Evolutionary conservation across 805 yeast species (phyloP), one percentile per base, ranked within the genome.

Genomic region (Candida fluviatilis): DNA sequence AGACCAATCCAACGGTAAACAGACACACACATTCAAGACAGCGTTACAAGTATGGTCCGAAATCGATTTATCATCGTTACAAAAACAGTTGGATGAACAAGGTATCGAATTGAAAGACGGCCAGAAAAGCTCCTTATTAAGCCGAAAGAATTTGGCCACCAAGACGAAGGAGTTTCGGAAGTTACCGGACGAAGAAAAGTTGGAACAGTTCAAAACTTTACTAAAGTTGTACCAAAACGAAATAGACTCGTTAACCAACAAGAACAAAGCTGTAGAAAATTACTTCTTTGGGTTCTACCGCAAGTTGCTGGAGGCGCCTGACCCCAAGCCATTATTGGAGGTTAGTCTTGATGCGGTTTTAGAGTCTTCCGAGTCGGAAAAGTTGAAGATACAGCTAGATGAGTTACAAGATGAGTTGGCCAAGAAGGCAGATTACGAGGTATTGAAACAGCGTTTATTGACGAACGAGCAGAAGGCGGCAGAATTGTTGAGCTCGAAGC

Each of bases 161-260:
- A 79, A 78, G 55, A 93, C 99, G n/a, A 91, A 91, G 52, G 80
- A 73, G 33, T 93, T 91, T 64, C 80, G 81, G 56, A 87, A 83
- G 54, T 64, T 88, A 18, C 68, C 72, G 1, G 85, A 82, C 38
- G 77, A 71, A 11, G 82, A 76, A 36, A 90, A 88, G 57, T 63
- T 89, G 34, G 65, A 56, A 1, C 82, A 81, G 52, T 58, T 84
- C 55, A 83, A 84, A 43, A 62, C 71, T n/a, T 67, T 91, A 26
- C 70, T 91, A 44, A 80, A 79, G 51, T 69, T 78, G 31, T 91
- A 93, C 54, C 99, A 91, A 60, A 76, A 80, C 40, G 97, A 89
- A 55, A 85, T 91, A 51, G 99, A 91, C 57, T 66, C 71, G 30
- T 66, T 91, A 46, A 86, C 96, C 1, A 77, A 78, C 47, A 78